Evolutionary conservation across 2,329 filamentous ascomycete species (phyloP), one percentile per base, ranked within the genome.

Genomic region (Arthrobotrys entomopaga): DNA sequence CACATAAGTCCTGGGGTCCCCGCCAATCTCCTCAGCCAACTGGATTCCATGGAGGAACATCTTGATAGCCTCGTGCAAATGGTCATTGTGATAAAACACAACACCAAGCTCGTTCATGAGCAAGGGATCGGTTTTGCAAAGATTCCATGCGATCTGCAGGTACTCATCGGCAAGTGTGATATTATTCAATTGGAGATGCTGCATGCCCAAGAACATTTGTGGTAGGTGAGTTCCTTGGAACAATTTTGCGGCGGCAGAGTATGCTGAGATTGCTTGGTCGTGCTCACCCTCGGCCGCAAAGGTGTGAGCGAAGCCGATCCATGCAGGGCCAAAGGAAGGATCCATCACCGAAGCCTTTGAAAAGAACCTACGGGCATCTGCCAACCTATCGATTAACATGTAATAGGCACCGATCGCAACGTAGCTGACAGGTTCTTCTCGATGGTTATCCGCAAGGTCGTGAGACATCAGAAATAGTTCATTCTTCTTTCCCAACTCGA

Each of bases 231-330:
- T 98, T 43, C 95, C 95, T 84, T 97, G 96, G 82, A 99, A 99
- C 0, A 99, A 84, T 43, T 95, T 87, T 1, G 94, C 94, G 0
- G 95, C 95, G 0, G 95, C 99, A 29, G 92, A 96, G 83, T 99
- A 99, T 0, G 96, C 95, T 7, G 93, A 96, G 76, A 99, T 97
- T 54, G 95, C 95, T 82, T 99, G 95, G 81, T 99, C 95, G 81
- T 98, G 93, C 82, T 99, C 95, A 60, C 95, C 95, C 81, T 99
- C 95, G 10, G 93, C 93, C 0, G 95, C 95, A 81, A 99, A 99
- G 0, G 95, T 99, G 81, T 99, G 96, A 0, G 95, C 95, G 80
- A 99, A 99, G 0, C 96, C 95, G 77, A 99, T 98, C 95, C 95
- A 99, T 2, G 95, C 95, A 0, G 95, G 92, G 0, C 94, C 94